These are phyloP conservation scores for Azolla pinnata DNA, from an alignment of 75 land plant species.

Conservation along the genomic window DNA sequence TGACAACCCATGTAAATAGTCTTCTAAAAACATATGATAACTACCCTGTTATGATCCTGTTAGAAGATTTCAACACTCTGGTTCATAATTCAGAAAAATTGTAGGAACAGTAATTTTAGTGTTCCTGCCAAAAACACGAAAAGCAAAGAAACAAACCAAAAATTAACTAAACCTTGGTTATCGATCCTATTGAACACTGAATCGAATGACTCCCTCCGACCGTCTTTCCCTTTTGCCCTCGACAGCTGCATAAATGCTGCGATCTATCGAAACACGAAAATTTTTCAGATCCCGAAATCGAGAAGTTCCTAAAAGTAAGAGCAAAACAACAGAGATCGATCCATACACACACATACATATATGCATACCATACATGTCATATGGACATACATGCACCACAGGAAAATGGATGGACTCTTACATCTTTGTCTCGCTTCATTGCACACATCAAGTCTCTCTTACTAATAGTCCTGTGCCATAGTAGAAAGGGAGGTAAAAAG, in stretches of 20 bases:
- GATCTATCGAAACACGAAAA: slow-evolving; percentile 13
- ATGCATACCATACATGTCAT: too few species aligned
- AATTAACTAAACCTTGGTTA: slow-evolving; percentile 11
- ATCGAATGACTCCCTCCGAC: slow-evolving; percentile 31
- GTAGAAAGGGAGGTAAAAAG: too few species aligned
- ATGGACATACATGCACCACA: too few species aligned
- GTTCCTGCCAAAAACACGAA: too few species aligned
- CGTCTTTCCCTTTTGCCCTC: slow-evolving; percentile 32
- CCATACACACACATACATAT: too few species aligned
- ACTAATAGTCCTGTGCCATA: slow-evolving; percentile 26
- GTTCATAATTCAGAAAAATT: background rate
- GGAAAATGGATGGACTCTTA: too few species aligned
- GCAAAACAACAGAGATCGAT: too few species aligned
- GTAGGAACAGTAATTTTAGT: background rate
- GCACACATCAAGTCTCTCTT: slow-evolving; percentile 31
- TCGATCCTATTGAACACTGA: slow-evolving; percentile 34
- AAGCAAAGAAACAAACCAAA: background rate
- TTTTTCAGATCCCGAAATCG: background rate
- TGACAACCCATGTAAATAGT: too few species aligned
- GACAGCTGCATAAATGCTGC: slow-evolving; percentile 39
- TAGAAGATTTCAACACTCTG: too few species aligned
- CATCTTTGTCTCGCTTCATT: slow-evolving; percentile 40
- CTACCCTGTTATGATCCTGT: too few species aligned
- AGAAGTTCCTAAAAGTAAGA: background rate
- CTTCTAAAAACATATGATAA: too few species aligned